Evolutionary conservation across 2,329 filamentous ascomycete genomes (phyloP), one percentile per base, ranked within the genome.

Genomic region (Phaeosphaeriaceae sp.): DNA sequence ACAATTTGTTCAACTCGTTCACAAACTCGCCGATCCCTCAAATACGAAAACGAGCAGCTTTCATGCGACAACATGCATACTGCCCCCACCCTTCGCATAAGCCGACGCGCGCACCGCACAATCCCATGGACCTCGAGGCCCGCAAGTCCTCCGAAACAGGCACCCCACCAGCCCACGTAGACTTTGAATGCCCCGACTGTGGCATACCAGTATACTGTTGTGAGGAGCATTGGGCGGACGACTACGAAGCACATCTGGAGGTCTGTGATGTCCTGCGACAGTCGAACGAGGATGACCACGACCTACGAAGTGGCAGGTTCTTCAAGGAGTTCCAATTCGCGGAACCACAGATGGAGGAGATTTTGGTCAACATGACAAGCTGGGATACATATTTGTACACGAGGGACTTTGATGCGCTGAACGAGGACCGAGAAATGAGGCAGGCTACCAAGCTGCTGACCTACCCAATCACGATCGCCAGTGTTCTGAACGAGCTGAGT

Each of bases 361-460:
- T 93, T 32, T 85, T 95, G 66, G 88, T 97, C 66, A 99, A 99
- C 79, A 94, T 99, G 91, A 97, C 91, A 46, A 99, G 96, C 78
- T 99, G 95, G 95, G 95, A 99, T 78, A 98, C 95, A 0, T 92
- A 96, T 69, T 83, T 99, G 73, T 99, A 97, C 76, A 96, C 93
- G 2, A 86, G 95, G 71, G 91, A 97, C 70, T 98, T 95, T 71
- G 87, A 90, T 66, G 96, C 96, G 5, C 89, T 99, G 74, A 93
- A 99, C 76, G 89, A 93, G 61, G 94, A 97, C 75, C 87, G 94
- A 58, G 90, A 89, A 71, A 91, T 99, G 89, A 86, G 95, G 60
- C 96, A 99, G 79, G 94, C 93, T 24, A 99, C 95, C 1, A 88
- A 93, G 65, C 85, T 99, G 67, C 82, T 99, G 68, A 99, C 96